Evolutionary conservation across 1,139 yeast species (phyloP).

Genomic region (Pneumocystis wakefieldiae): DNA sequence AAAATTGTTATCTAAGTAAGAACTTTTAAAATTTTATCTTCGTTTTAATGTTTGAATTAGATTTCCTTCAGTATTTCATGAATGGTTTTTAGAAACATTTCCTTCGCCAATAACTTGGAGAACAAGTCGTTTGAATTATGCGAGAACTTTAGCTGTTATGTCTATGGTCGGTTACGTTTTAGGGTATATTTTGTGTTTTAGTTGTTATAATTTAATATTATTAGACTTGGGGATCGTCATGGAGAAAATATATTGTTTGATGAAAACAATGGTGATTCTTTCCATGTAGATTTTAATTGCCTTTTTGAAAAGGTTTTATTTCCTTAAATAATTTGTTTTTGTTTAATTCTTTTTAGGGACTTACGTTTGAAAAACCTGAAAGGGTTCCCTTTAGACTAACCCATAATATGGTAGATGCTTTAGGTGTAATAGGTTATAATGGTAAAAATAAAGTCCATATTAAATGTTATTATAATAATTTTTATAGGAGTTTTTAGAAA

Average conservation of each 20-base stretch:
- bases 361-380: conserved; percentile 62
- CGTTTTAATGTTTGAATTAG: conserved; percentile 2
- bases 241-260: conserved; percentile 76
- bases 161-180: conserved; percentile 83
- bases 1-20: conserved; percentile 15
- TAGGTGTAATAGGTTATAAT: conserved; percentile 82
- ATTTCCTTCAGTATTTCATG: conserved; percentile 63
- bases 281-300: conserved; percentile 96
- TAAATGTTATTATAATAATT: background rate
- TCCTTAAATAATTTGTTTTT: background rate
- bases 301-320: conserved; percentile 50
- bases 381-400: conserved; percentile 88
- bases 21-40: background rate
- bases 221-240: conserved; percentile 73
- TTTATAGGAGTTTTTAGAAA: conserved; percentile 40
- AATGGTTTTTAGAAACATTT: conserved; percentile 78
- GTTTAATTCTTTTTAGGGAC: conserved; percentile 20
- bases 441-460: conserved; percentile 30
- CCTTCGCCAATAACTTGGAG: conserved; percentile 89
- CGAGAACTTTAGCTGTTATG: conserved; percentile 86
- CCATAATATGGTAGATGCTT: conserved; percentile 74
- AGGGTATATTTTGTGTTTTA: conserved; percentile 29
- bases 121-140: conserved; percentile 54
- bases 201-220: background rate
- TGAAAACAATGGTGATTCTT: conserved; percentile 57